These are phyloP conservation scores for Plenodomus tracheiphilus DNA, from an alignment of 2,329 filamentous ascomycete genomes.

Conservation along the genomic window DNA sequence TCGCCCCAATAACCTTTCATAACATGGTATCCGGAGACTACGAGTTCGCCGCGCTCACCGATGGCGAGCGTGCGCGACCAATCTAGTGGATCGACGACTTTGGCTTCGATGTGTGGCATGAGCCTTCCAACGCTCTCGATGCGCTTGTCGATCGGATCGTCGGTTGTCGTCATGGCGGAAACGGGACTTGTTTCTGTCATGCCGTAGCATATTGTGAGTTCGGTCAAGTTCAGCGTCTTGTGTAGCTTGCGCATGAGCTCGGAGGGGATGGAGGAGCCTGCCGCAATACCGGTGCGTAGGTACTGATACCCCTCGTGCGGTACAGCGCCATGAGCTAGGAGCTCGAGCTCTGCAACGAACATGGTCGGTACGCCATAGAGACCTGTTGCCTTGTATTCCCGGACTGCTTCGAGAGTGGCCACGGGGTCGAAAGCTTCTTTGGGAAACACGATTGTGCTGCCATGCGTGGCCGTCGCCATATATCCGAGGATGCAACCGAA, in stretches of 20 bases:
- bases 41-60: slow-evolving; percentile 76
- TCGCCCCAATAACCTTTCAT: slow-evolving; percentile 94
- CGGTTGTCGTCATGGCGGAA: slow-evolving; percentile 75
- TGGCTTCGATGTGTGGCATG: slow-evolving; percentile 78
- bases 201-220: slow-evolving; percentile 92
- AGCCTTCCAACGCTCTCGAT: slow-evolving; percentile 76
- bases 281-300: slow-evolving; percentile 87
- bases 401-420: slow-evolving; percentile 68
- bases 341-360: slow-evolving; percentile 86
- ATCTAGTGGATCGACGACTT: slow-evolving; percentile 75
- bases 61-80: slow-evolving; percentile 62
- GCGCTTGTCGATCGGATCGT: slow-evolving; percentile 73
- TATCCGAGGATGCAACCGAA: slow-evolving; percentile 93
- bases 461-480: slow-evolving; percentile 89
- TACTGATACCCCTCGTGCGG: slow-evolving; percentile 59
- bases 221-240: slow-evolving; percentile 71
- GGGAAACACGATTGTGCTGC: slow-evolving; percentile 81
- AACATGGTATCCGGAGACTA: slow-evolving; percentile 79
- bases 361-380: slow-evolving; percentile 94
- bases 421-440: slow-evolving; percentile 82
- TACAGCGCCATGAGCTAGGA: slow-evolving; percentile 60
- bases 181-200: slow-evolving; percentile 91
- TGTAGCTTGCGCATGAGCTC: slow-evolving; percentile 79
- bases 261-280: slow-evolving; percentile 81
- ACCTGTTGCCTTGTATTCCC: slow-evolving; percentile 65